A percentile compares a stretch with the other conserved stretches of the same genome.
Evolutionary conservation across 2,329 filamentous ascomycete genomes (phyloP).

Genomic region (Exserohilum rostratum): DNA sequence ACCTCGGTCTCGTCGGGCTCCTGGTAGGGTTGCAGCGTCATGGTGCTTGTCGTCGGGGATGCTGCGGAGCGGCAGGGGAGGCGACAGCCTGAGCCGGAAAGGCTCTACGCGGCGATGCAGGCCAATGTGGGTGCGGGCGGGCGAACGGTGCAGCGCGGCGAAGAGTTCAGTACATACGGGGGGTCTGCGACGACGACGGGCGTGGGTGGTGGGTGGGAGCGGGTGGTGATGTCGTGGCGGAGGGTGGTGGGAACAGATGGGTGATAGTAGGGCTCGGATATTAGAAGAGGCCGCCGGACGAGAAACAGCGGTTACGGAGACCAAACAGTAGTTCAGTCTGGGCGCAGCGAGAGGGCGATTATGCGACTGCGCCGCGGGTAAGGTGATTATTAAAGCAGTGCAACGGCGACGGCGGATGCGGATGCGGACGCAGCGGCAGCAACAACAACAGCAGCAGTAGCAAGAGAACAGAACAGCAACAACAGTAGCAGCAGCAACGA

Average conservation of each 20-base stretch:
- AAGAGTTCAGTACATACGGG: slow-evolving; percentile 9
- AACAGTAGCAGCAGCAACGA: neutral
- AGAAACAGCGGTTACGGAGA: slow-evolving; percentile 13
- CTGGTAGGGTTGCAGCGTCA: slow-evolving; percentile 22
- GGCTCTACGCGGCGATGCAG: slow-evolving; percentile 37
- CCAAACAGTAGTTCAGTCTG: slow-evolving; percentile 13
- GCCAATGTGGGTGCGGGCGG: slow-evolving; percentile 37
- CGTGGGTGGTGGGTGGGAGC: slow-evolving; percentile 23
- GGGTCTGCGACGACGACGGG: neutral
- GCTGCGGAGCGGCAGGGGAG: slow-evolving; percentile 31
- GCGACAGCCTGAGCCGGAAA: slow-evolving; percentile 48
- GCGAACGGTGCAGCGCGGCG: slow-evolving; percentile 6
- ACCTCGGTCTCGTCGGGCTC: slow-evolving; percentile 56
- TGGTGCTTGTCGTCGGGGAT: slow-evolving; percentile 27
- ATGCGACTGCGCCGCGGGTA: slow-evolving; percentile 11
- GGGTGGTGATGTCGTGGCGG: slow-evolving; percentile 7
- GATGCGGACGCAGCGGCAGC: slow-evolving; percentile 10
- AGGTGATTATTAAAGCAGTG: slow-evolving; percentile 11
- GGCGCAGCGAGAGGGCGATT: slow-evolving; percentile 15
- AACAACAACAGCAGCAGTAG: neutral
- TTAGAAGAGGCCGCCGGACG: slow-evolving; percentile 16
- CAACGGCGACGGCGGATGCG: slow-evolving; percentile 2
- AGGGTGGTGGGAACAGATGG: slow-evolving; percentile 24
- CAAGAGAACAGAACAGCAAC: no score
- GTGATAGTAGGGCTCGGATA: slow-evolving; percentile 12